Conservation (phyloP, 108 stramenopile genomes). For the Nannochloropsis oceanica region DNA sequence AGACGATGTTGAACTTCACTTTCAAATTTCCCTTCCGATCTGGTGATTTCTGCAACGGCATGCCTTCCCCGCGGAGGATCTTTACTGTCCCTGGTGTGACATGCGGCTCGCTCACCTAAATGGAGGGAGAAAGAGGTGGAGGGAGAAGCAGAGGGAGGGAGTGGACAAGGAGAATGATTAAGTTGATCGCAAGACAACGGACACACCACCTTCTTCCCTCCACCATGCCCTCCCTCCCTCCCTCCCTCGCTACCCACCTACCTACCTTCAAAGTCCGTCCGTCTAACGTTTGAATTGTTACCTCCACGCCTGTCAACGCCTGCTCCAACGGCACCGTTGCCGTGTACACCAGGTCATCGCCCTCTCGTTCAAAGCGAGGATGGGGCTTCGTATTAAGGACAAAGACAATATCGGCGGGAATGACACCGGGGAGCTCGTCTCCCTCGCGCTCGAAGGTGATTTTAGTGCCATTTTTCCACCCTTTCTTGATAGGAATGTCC, state of each 20-base stretch:
- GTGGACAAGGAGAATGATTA: too few relatives aligned
- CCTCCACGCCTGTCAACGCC: constrained; percentile 53
- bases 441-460: constrained; percentile 80
- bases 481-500: constrained; percentile 79
- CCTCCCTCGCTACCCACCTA: neutral
- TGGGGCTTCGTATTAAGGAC: constrained; percentile 89
- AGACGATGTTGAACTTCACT: constrained; percentile 49
- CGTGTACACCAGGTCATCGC: constrained; percentile 71
- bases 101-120: neutral
- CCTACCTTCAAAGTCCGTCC: neutral
- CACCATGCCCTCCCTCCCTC: neutral
- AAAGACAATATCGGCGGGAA: constrained; percentile 87
- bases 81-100: constrained; percentile 72
- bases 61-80: constrained; percentile 73
- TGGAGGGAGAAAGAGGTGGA: neutral
- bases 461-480: constrained; percentile 74
- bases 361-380: constrained; percentile 73
- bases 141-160: too few relatives aligned
- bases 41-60: constrained; percentile 82
- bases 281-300: neutral
- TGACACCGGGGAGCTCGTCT: constrained; percentile 74
- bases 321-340: constrained; percentile 70
- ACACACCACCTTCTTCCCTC: neutral
- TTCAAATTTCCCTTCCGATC: constrained; percentile 78
- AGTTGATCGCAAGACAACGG: too few relatives aligned